Percentiles rank a stretch among this genome's conserved stretches.
Evolutionary conservation across 441 rosid species (phyloP).

Genomic region (Arabidopsis lyrata): DNA sequence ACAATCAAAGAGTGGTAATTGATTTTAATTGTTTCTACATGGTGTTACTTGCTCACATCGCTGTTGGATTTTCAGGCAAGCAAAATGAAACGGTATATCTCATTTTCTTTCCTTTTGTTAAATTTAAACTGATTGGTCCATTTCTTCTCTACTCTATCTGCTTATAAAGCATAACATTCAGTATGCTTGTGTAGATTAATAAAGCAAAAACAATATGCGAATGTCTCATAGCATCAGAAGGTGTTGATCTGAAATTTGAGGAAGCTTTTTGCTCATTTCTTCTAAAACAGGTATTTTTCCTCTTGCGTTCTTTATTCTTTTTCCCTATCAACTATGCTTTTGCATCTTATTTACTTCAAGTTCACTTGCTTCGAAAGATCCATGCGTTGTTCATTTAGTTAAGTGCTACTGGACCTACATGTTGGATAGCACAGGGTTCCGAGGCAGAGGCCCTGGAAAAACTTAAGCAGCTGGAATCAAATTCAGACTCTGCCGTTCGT

Average conservation of each 20-base stretch:
- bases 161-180: conserved; percentile 38
- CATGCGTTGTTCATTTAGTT: conserved; percentile 29
- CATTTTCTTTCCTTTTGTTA: conserved; percentile 32
- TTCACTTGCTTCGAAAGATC: conserved; percentile 30
- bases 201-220: conserved; percentile 81
- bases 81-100: conserved; percentile 74
- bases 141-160: conserved; percentile 26
- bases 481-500: conserved; percentile 59
- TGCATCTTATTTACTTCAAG: conserved; percentile 29
- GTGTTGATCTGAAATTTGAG: conserved; percentile 87
- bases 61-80: conserved; percentile 85
- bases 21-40: conserved; percentile 80
- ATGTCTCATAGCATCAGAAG: conserved; percentile 83
- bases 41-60: conserved; percentile 82
- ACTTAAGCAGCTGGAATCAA: conserved; percentile 70
- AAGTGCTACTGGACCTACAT: conserved; percentile 40
- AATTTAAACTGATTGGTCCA: conserved; percentile 25
- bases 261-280: conserved; percentile 83
- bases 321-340: conserved; percentile 26
- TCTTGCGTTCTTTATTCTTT: conserved; percentile 13
- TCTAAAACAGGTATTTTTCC: conserved; percentile 75
- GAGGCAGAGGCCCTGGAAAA: conserved; percentile 79
- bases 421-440: conserved; percentile 64
- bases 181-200: conserved; percentile 60
- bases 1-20: conserved; percentile 86